Percentiles rank a stretch among this genome's conserved stretches.
These are phyloP conservation scores for Eutrema salsugineum DNA, from an alignment of 441 rosid species.

Conservation along the genomic window DNA sequence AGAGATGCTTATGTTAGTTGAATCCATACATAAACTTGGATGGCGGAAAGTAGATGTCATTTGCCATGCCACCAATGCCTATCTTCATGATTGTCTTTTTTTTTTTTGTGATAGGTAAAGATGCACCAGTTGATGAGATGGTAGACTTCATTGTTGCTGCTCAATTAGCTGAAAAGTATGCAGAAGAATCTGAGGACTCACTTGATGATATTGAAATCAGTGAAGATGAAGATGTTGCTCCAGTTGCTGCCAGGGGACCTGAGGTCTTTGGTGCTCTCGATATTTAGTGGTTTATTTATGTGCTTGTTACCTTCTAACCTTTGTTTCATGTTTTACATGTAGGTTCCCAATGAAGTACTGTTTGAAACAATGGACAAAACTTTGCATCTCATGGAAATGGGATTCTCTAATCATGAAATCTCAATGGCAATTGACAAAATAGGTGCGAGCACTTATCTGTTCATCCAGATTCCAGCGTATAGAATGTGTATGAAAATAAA, in stretches of 20 bases:
- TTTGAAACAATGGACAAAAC: conserved; percentile 89
- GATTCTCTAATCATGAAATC: conserved; percentile 83
- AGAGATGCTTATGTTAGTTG: background rate
- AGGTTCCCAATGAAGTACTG: conserved; percentile 70
- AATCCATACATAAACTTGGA: background rate
- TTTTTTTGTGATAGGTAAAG: conserved; percentile 44
- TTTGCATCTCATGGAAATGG: conserved; percentile 82
- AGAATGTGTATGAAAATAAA: conserved; percentile 1
- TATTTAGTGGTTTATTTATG: background rate
- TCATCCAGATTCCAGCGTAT: background rate
- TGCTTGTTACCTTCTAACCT: conserved; percentile 5
- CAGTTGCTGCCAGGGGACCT: conserved; percentile 23
- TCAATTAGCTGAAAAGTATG: conserved; percentile 62
- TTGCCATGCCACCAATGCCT: background rate
- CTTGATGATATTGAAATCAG: conserved; percentile 20
- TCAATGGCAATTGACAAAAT: conserved; percentile 82
- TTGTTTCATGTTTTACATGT: conserved; percentile 31
- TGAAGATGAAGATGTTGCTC: conserved; percentile 39
- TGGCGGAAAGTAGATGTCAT: background rate
- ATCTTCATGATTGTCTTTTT: conserved; percentile 18
- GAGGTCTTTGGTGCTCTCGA: conserved; percentile 25
- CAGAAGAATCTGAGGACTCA: conserved; percentile 40
- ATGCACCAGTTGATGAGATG: conserved; percentile 60
- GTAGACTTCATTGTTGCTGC: conserved; percentile 90
- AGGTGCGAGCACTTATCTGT: conserved; percentile 44